A percentile compares a stretch with the other conserved stretches of the same genome.
phyloP scores from a whole-genome alignment of 1,284 basidiomycete species.

The Sporisorium graminicola region DNA sequence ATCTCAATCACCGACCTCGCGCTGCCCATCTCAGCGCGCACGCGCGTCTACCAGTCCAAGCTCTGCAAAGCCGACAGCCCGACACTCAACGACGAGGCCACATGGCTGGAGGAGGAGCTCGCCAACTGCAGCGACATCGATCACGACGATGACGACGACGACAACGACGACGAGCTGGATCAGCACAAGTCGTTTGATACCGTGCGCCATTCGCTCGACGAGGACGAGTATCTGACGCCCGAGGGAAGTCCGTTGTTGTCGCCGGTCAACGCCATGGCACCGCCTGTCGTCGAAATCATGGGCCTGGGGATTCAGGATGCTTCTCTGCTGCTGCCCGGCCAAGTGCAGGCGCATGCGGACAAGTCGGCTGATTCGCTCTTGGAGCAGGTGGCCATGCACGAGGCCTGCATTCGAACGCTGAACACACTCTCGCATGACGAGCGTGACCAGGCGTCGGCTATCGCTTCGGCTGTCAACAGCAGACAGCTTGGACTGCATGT shows the following conservation, averaged over 20 bases:
- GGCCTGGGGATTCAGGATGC: constrained; percentile 37
- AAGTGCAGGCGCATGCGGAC: not conserved
- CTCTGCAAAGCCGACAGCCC: constrained; percentile 43
- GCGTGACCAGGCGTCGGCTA: constrained; percentile 21
- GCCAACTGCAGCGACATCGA: constrained; percentile 37
- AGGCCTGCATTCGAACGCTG: constrained; percentile 32
- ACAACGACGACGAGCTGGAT: constrained; percentile 26
- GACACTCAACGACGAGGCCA: constrained; percentile 40
- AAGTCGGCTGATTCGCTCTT: constrained; percentile 39
- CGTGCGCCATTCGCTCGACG: constrained; percentile 11
- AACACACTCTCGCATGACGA: constrained; percentile 21
- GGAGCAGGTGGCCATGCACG: constrained; percentile 47
- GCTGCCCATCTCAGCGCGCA: constrained; percentile 12
- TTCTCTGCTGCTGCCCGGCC: constrained; percentile 16
- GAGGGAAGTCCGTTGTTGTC: constrained; percentile 29
- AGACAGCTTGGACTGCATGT: constrained; percentile 3
- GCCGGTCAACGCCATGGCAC: constrained; percentile 16
- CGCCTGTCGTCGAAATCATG: constrained; percentile 24
- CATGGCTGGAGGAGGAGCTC: constrained; percentile 50
- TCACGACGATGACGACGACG: too few relatives aligned
- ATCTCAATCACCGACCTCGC: constrained; percentile 28
- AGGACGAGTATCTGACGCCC: constrained; percentile 38
- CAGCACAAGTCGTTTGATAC: constrained; percentile 13
- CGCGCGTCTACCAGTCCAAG: constrained; percentile 22
- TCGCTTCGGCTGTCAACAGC: constrained; percentile 14